A percentile compares a stretch with the other conserved stretches of the same genome.
Evolutionary conservation across 163 green algal genomes (phyloP).

Genomic region (Prototheca stagnorum): DNA sequence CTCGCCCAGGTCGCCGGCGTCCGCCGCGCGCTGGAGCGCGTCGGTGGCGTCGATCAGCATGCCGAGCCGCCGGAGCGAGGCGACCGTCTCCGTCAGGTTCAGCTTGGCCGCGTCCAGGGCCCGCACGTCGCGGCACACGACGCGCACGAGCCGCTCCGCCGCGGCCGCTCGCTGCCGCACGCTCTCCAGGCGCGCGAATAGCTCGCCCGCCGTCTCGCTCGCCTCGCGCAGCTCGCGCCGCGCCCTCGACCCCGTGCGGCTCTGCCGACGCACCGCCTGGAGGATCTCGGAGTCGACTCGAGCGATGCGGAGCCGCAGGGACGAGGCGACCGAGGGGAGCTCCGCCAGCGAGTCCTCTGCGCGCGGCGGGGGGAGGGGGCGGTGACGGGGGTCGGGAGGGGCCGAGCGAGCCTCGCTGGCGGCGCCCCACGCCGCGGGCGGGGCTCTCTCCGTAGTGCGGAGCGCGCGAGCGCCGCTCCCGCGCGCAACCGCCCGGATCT

Average conservation of each 20-base stretch:
- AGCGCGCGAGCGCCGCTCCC: background rate
- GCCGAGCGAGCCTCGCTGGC: no score
- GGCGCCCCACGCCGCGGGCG: no score
- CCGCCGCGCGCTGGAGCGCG: conserved; percentile 32
- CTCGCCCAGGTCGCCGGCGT: conserved; percentile 39
- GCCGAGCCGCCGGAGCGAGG: conserved; percentile 61
- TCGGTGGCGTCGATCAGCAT: conserved; percentile 67
- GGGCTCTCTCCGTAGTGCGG: no score
- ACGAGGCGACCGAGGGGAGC: conserved; percentile 47
- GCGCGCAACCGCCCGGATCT: conserved; percentile 26
- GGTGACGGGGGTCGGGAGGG: background rate
- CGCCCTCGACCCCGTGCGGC: conserved; percentile 42
- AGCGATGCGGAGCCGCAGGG: conserved; percentile 57
- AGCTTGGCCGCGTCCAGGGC: conserved; percentile 94
- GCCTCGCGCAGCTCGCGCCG: conserved; percentile 61
- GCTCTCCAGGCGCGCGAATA: conserved; percentile 60
- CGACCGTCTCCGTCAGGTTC: conserved; percentile 88
- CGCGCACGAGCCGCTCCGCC: conserved; percentile 83
- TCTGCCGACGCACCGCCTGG: conserved; percentile 62
- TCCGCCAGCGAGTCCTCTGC: conserved; percentile 53
- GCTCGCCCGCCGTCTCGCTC: conserved; percentile 60
- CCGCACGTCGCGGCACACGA: conserved; percentile 93
- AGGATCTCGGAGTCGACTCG: conserved; percentile 79
- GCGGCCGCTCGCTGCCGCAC: conserved; percentile 78
- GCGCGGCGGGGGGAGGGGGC: conserved; percentile 13